Base-by-base conservation (phyloP, 768 basidiomycete species). In the Royoungia palumana region DNA sequence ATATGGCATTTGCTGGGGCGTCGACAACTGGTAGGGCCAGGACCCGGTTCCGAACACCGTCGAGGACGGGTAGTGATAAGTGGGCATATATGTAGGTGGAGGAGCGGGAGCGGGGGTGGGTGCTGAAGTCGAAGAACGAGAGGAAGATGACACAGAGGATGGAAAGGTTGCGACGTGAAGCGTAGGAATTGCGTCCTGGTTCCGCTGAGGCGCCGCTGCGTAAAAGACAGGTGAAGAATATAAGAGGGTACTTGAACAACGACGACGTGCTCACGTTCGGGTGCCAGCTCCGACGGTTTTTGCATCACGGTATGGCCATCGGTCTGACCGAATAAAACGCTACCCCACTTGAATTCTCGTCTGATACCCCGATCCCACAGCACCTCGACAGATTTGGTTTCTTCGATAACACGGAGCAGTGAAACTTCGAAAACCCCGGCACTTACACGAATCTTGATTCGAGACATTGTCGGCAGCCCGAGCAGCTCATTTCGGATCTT, bases 381-480 rank as follows among this genome's bases (percentile, higher is more conserved):
- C 5, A 94, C 90, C 62, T 87, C 84, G 1, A 94, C 83, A 9
- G 82, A 82, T 43, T 78, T 74, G 1, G 75, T 77, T 54, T 84
- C 86, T 54, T 85, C 82, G 30, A 86, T 70, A 16, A 90, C 83
- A 50, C 81, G 77, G 13, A 89, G 61, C 30, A 95, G 73, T 6
- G 83, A 85, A 5, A 94, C 91, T 63, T 94, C 91, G 62, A 90
- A 94, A 27, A 88, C 84, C 5, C 93, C 92, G 10, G 87, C 78
- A 57, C 80, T 85, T 40, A 88, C 83, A 37, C 89, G 85, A 54
- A 97, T 81, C 70, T 91, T 89, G 73, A 97, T 85, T 12, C 84
- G 80, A 16, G 83, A 73, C 73, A 88, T 85, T 1, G 75, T 70
- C 5, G 84, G 80, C 32, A 96, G 72, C 3, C 83, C 77, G 25